Conservation (phyloP, 352 stramenopile species). For the Pythium dissotocum region DNA sequence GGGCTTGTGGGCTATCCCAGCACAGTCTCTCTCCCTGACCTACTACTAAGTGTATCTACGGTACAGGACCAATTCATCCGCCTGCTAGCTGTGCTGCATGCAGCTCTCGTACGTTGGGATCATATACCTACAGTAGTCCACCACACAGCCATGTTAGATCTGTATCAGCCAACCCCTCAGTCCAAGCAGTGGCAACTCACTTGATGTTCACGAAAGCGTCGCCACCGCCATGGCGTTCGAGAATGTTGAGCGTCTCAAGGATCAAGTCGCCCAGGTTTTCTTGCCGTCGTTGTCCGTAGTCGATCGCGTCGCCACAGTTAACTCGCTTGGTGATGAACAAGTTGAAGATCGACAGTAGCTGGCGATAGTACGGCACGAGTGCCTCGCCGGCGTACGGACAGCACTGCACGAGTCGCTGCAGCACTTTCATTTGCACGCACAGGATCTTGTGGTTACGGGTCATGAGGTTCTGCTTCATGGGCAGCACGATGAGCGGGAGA, state of each 20-base stretch:
- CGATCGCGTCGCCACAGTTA: slow-evolving; percentile 93
- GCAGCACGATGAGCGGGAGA: slow-evolving; percentile 49
- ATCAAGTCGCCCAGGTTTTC: slow-evolving; percentile 91
- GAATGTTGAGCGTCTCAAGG: slow-evolving; percentile 86
- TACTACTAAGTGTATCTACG: slow-evolving; percentile 6
- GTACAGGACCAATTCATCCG: not conserved
- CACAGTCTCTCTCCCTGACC: not conserved
- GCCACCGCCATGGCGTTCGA: slow-evolving; percentile 81
- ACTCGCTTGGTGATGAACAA: slow-evolving; percentile 89
- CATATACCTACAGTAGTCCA: slow-evolving; percentile 84
- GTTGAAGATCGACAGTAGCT: slow-evolving; percentile 92
- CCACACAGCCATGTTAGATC: slow-evolving; percentile 27
- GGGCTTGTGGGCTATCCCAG: too few relatives aligned
- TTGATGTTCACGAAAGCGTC: slow-evolving; percentile 96
- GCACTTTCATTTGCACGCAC: slow-evolving; percentile 75
- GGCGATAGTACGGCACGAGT: slow-evolving; percentile 92
- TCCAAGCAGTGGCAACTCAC: slow-evolving; percentile 22
- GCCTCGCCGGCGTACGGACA: slow-evolving; percentile 84
- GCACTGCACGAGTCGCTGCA: slow-evolving; percentile 68
- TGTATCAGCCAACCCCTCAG: not conserved
- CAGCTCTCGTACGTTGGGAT: slow-evolving; percentile 96
- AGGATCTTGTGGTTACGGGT: slow-evolving; percentile 73
- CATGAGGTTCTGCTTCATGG: slow-evolving; percentile 89
- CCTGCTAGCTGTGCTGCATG: slow-evolving; percentile 31
- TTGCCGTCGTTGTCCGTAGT: slow-evolving; percentile 89